Evolutionary conservation across 108 stramenopile species (phyloP).

Genomic region (Nitzschia sp.): DNA sequence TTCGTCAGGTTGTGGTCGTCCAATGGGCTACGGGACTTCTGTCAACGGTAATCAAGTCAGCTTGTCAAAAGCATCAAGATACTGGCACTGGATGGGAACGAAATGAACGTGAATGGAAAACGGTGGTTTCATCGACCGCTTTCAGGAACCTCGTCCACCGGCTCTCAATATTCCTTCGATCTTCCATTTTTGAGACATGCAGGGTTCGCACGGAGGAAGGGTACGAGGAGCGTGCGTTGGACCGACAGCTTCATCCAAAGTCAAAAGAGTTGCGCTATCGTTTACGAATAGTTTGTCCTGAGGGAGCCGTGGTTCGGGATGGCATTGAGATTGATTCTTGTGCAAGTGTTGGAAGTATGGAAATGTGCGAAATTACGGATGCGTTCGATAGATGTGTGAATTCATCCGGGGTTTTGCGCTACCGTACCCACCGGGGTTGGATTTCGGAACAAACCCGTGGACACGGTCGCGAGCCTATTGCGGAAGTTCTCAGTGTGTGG

Average conservation of each 20-base stretch:
- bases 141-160: conserved; percentile 50
- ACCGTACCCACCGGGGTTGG: conserved; percentile 86
- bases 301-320: conserved; percentile 88
- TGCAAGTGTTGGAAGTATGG: conserved; percentile 78
- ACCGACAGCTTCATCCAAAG: conserved; percentile 14
- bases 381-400: conserved; percentile 86
- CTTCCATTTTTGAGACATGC: conserved; percentile 71
- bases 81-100: conserved; percentile 47
- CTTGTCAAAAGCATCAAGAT: conserved; percentile 53
- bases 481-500: conserved; percentile 82
- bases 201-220: conserved; percentile 59
- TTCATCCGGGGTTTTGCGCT: conserved; percentile 87
- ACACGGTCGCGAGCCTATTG: conserved; percentile 88
- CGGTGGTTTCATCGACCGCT: conserved; percentile 50
- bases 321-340: conserved; percentile 91
- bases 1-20: conserved; percentile 48
- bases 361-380: conserved; percentile 82
- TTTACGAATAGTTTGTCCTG: conserved; percentile 82
- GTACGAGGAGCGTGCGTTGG: conserved; percentile 53
- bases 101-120: conserved; percentile 70
- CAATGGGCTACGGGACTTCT: conserved; percentile 69
- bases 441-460: conserved; percentile 90
- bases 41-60: conserved; percentile 57
- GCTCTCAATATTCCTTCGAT: conserved; percentile 58
- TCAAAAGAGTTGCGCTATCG: conserved; percentile 47